These are phyloP conservation scores for Apiospora phragmitis DNA, from an alignment of 2,329 filamentous ascomycete species.

Conservation along the genomic window DNA sequence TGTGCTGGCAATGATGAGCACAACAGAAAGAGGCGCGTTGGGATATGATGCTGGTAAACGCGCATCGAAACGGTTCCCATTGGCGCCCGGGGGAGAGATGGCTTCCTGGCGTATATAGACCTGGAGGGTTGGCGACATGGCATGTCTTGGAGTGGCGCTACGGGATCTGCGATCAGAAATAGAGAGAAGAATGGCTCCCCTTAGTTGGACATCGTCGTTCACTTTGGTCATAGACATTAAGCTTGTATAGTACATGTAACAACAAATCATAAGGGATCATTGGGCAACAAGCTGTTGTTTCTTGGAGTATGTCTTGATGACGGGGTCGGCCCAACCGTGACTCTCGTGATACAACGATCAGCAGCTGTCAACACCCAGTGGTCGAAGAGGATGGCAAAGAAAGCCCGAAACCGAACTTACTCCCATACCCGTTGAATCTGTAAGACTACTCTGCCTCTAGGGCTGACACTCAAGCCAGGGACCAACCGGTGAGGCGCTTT, in stretches of 20 bases:
- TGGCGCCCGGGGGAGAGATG: background rate
- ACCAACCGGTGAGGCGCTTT: no score
- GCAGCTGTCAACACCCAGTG: no score
- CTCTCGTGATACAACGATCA: no score
- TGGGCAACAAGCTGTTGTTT: background rate
- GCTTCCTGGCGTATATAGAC: background rate
- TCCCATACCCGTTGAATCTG: no score
- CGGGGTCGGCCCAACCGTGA: no score
- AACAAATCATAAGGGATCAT: background rate
- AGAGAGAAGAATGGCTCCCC: background rate
- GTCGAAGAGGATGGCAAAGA: no score
- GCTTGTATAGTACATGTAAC: background rate
- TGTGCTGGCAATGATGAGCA: background rate
- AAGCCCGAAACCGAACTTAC: no score
- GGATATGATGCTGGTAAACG: background rate
- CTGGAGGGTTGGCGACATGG: background rate
- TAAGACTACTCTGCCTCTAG: no score
- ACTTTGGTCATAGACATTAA: background rate
- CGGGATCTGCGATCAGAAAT: background rate
- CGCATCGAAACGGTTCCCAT: background rate
- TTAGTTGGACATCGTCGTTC: background rate
- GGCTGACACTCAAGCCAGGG: no score
- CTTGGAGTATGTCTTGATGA: no score
- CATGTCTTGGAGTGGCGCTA: background rate
- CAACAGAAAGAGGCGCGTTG: background rate